Evolutionary conservation across 179 eudicot species (phyloP), one percentile per base, ranked within the genome.

Genomic region (Pouteria campechiana): DNA sequence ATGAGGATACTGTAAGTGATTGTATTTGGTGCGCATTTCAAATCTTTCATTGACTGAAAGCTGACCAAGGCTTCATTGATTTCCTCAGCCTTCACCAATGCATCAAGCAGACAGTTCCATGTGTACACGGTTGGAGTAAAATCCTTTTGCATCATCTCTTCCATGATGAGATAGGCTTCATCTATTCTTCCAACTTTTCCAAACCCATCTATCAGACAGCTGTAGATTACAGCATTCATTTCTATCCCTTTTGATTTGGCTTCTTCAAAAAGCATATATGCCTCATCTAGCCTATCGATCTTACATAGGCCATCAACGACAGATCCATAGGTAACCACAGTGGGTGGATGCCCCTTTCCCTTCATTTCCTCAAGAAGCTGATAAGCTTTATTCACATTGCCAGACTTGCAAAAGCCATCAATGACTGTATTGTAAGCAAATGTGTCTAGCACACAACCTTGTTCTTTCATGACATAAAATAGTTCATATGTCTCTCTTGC

Each of bases 221-320:
- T 84, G 48, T 88, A 88, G 25, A 84, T 63, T 32, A 83, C 61
- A 25, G 73, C 73, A 45, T 85, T 89, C 36, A 89, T 32, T 45
- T 70, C 75, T 37, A 85, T 44, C 13, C 89, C 86, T 17, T 52
- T 38, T 17, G 93, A 73, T 68, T 89, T 85, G 49, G 95, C 97
- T 68, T 89, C 97, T 81, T 89, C 97, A 54, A 89, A 89, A 43
- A 89, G 83, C 95, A 89, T 85, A 63, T 89, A 89, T 38, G 97
- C 93, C 63, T 89, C 97, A 64, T 89, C 97, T 54, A 89, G 97
- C 52, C 97, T 63, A 53, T 89, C 97, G 37, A 89, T 89, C 63
- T 89, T 89, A 19, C 93, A 74, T 53, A 89, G 89, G 60, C 97
- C 97, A 48, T 89, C 93, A 55, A 89, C 60, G 2, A 89, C 86